Evolutionary conservation across 148 eudicot genomes (phyloP), one percentile per base, ranked within the genome.

Genomic region (Rhododendron williamsianum): DNA sequence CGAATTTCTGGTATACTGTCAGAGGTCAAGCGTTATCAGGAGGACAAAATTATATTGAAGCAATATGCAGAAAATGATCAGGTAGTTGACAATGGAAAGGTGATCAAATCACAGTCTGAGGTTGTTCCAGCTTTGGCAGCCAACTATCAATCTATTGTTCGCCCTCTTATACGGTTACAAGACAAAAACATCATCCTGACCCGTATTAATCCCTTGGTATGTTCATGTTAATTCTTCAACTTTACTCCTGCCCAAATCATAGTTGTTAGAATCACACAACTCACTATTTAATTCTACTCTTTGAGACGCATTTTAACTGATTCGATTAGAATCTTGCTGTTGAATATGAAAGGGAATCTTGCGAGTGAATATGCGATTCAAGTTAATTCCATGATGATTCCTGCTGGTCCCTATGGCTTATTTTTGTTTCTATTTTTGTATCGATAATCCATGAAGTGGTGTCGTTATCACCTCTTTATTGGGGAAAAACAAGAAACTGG

Each of bases 1-100:
- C 93, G 99, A 45, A 87, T 88, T 82, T 89, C 94, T 43, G 98
- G 98, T 80, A 97, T 97, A 92, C 86, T 92, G 84, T 94, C 98
- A 33, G 99, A 97, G 90, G 88, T 97, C n/a, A 94, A 93, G 86
- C 93, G 99, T 19, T 95, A 97, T 90, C 99, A 95, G 78, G 99
- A 97, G 51, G 99, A 97, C 90, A 97, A 89, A 83, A 83, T 88
- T 84, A 91, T 97, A 86, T 86, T 97, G 84, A 95, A 95, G 92
- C 98, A 97, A 86, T 97, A 94, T 94, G 98, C 96, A 81, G 99
- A 97, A 48, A 97, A 88, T 86, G 98, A 97, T 88, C 98, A 94
- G 90, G 98, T 97, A 86, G 86, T 91, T 82, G 98, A 97, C 78
- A 90, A 94, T 88, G 99, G 99, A 21, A 91, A 92, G 91, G 87